Percentiles rank a stretch among this genome's conserved stretches.
Evolutionary conservation across 2,329 filamentous ascomycete genomes (phyloP).

Genomic region (Cercospora sojina): DNA sequence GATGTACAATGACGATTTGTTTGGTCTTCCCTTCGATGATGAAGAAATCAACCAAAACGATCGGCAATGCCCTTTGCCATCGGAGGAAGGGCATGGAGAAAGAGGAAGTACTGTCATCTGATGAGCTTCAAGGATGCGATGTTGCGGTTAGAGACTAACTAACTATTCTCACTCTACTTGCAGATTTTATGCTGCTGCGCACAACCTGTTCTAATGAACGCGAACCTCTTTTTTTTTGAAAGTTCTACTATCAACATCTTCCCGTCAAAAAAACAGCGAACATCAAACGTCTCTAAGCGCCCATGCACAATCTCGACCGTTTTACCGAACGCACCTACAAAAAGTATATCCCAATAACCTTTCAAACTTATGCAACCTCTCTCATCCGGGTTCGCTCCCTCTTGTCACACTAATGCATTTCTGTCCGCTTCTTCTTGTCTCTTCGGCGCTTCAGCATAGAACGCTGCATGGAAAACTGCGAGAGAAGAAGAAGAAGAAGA

Average conservation of each 20-base stretch:
- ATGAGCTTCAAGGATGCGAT: neutral
- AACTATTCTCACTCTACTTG: too few species aligned
- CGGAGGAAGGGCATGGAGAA: neutral
- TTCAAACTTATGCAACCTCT: neutral
- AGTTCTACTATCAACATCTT: too few species aligned
- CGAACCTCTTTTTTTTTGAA: too few species aligned
- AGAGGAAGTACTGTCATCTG: neutral
- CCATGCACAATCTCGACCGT: neutral
- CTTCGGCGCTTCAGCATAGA: neutral
- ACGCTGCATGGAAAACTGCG: neutral
- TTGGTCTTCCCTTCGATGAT: neutral
- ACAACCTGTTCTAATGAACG: too few species aligned
- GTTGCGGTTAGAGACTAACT: neutral
- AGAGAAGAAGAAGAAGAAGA: neutral
- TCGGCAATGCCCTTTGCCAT: neutral
- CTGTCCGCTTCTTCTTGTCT: neutral
- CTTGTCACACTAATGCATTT: neutral
- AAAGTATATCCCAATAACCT: neutral
- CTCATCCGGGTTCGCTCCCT: neutral
- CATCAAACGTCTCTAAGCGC: too few species aligned
- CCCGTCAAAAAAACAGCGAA: too few species aligned
- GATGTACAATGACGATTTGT: neutral
- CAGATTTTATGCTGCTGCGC: neutral
- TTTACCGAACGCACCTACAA: neutral
- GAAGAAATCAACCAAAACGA: neutral